Conservation (phyloP, 1,284 basidiomycete species). For the Puccinia novopanici region DNA sequence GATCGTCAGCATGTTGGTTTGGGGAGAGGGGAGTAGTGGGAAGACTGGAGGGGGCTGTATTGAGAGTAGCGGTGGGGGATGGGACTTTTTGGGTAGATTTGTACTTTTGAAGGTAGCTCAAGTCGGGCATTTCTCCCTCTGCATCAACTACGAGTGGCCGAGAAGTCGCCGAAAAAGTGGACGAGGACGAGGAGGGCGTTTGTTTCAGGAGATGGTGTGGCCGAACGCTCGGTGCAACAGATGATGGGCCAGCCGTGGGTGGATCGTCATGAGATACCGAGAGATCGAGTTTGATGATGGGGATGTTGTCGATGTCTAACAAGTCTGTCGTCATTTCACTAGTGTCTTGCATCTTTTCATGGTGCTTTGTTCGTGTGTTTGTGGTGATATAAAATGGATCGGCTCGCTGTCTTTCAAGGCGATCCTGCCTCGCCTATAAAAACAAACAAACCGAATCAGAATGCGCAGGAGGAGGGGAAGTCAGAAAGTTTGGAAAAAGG, state of each 20-base stretch:
- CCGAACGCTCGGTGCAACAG: slow-evolving; percentile 37
- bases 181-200: not conserved
- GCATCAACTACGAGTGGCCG: slow-evolving; percentile 56
- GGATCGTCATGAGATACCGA: slow-evolving; percentile 56
- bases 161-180: not conserved
- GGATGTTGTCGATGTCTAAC: slow-evolving; percentile 78
- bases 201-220: slow-evolving; percentile 6
- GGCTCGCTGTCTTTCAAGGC: slow-evolving; percentile 71
- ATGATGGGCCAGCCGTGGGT: slow-evolving; percentile 61
- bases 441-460: not conserved
- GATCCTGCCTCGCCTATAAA: slow-evolving; percentile 70
- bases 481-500: not conserved
- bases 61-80: not conserved
- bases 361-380: slow-evolving; percentile 59
- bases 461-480: not conserved
- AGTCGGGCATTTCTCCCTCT: slow-evolving; percentile 55
- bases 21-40: not conserved
- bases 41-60: not conserved
- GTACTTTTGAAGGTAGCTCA: slow-evolving; percentile 57
- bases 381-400: slow-evolving; percentile 86
- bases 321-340: slow-evolving; percentile 53
- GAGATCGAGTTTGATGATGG: slow-evolving; percentile 74
- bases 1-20: not conserved
- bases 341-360: not conserved
- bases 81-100: not conserved